Evolutionary conservation across 164 flowering plant species (phyloP), one percentile per base, ranked within the genome.

Genomic region (Santalum album): DNA sequence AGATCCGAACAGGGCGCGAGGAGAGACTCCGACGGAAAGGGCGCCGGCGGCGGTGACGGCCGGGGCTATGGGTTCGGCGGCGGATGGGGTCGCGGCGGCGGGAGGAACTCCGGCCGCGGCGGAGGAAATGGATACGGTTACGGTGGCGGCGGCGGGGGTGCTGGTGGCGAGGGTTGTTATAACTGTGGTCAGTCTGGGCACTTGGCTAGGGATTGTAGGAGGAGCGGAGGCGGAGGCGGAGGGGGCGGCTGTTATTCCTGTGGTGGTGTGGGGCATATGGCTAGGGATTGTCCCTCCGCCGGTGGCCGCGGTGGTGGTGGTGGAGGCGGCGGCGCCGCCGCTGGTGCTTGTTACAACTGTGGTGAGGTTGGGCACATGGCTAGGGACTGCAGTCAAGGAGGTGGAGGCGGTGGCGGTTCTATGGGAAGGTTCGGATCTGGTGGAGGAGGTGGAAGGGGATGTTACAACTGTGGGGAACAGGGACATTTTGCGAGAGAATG

Each of bases 401-500:
- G 64, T 39, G 54, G 63, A 0, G 54, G 53, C 25, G 55, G 62
- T 12, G 62, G 55, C 14, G 64, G 57, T 22, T 12, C 26, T 2
- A 3, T 14, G 10, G 55, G 66, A 6, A 68, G 58, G n/a, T n/a
- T n/a, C 12, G 34, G 55, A 7, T 62, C 59, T 10, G 36, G 15
- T 14, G 64, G 64, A 18, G 50, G 59, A 21, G 64, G 75, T 1
- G 64, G 59, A 29, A 24, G 58, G 16, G 55, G 36, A 1, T 72
- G 77, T 38, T 72, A 26, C 51, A 65, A 59, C 29, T 72, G 80
- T 36, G 77, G 77, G 17, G 40, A 67, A 48, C 17, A 25, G 3
- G 80, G 80, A 14, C 77, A 72, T 27, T 57, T 67, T 42, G 79
- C 79, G 1, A 67, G 72, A 52, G 79, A 77, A 6, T 74, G 82